A percentile compares a stretch with the other conserved stretches of the same genome.
These are phyloP conservation scores for Chlorella variabilis DNA, from an alignment of 163 green algal species.

Conservation along the genomic window DNA sequence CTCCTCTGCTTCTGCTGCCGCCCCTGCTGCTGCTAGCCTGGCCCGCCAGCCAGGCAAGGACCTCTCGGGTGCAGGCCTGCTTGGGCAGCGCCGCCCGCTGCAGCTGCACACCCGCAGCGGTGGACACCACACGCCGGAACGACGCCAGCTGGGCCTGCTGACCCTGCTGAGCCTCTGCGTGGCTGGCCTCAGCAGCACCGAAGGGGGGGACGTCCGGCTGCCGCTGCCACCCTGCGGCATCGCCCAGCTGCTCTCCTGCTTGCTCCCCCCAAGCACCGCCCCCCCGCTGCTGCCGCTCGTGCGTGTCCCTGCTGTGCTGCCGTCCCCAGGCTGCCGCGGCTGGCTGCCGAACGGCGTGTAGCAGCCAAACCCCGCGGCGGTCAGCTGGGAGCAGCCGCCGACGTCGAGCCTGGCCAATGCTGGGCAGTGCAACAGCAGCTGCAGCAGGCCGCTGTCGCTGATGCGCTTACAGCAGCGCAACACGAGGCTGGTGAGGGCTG, in stretches of 20 bases:
- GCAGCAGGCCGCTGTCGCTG: slow-evolving; percentile 19
- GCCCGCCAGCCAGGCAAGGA: slow-evolving; percentile 28
- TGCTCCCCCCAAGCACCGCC: background rate
- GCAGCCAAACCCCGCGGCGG: slow-evolving; percentile 14
- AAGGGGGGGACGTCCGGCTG: no score
- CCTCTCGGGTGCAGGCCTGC: slow-evolving; percentile 13
- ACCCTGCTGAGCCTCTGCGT: no score
- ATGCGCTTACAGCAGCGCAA: slow-evolving; percentile 17
- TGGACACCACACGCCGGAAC: background rate
- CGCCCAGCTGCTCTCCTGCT: background rate
- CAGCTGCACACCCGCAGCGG: background rate
- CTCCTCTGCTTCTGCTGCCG: background rate
- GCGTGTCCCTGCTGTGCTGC: background rate
- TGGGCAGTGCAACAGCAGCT: slow-evolving; percentile 13
- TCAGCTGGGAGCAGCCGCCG: slow-evolving; percentile 24
- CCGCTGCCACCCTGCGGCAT: background rate
- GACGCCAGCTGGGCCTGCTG: slow-evolving; percentile 4
- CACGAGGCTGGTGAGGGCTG: background rate
- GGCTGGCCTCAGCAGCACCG: no score
- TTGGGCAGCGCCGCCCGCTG: slow-evolving; percentile 8
- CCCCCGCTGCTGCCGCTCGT: background rate
- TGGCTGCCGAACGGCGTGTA: background rate
- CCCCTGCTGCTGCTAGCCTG: background rate
- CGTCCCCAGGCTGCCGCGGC: background rate
- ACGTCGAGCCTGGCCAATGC: slow-evolving; percentile 3